A percentile compares a stretch with the other conserved stretches of the same genome.
phyloP scores from a whole-genome alignment of 176 grass and related monocot species.

The Phoenix roebelenii region DNA sequence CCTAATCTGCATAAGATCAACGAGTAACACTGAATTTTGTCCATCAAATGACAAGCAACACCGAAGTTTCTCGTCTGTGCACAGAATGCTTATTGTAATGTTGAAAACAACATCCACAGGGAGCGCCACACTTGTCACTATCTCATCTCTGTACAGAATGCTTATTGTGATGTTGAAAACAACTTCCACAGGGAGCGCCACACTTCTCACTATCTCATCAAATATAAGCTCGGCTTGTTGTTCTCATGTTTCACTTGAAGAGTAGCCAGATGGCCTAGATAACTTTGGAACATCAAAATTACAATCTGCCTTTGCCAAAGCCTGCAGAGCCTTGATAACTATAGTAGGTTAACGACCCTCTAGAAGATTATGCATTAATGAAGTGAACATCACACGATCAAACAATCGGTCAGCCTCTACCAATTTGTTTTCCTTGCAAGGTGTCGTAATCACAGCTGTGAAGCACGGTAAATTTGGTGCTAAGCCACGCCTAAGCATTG shows the following conservation, averaged over 20 bases:
- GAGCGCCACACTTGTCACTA: conserved; percentile 23
- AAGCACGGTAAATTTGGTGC: conserved; percentile 9
- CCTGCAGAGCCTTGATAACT: conserved; percentile 8
- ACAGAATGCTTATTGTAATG: conserved; percentile 26
- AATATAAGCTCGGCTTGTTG: conserved; percentile 12
- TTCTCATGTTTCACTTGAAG: conserved; percentile 20
- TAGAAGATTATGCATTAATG: conserved; percentile 3
- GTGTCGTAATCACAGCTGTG: conserved; percentile 2
- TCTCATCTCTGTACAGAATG: conserved; percentile 18
- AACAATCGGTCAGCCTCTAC: conserved; percentile 12
- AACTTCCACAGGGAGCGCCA: conserved; percentile 23
- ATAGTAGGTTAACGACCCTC: conserved; percentile 2
- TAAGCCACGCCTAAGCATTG: not conserved
- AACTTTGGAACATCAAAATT: not conserved
- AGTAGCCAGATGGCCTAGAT: not conserved
- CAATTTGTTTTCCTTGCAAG: conserved; percentile 13
- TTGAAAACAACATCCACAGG: conserved; percentile 21
- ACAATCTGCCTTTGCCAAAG: conserved; percentile 10
- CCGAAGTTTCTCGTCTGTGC: conserved; percentile 12
- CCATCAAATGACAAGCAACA: conserved; percentile 22
- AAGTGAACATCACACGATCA: conserved; percentile 14
- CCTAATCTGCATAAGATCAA: conserved; percentile 21
- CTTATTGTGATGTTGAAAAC: conserved; percentile 24
- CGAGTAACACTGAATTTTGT: conserved; percentile 9
- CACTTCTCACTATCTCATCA: conserved; percentile 19